These are phyloP conservation scores for Coriaria nepalensis DNA, from an alignment of 306 rosid species.

Conservation along the genomic window DNA sequence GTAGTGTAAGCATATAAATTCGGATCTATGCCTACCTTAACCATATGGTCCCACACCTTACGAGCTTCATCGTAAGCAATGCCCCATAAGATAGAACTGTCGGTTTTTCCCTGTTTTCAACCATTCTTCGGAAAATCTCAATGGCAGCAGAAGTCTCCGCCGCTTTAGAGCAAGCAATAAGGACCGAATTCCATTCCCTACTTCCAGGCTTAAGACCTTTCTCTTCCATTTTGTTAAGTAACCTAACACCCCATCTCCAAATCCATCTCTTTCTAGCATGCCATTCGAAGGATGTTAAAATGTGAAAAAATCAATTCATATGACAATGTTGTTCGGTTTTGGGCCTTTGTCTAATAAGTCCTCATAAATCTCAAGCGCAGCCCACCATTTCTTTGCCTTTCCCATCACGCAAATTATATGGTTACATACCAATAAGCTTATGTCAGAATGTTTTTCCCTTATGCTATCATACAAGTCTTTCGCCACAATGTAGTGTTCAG, in stretches of 20 bases:
- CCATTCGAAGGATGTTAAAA: constrained; percentile 62
- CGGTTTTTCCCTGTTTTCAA: constrained; percentile 85
- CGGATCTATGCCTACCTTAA: constrained; percentile 66
- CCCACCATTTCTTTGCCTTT: constrained; percentile 95
- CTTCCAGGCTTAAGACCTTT: constrained; percentile 84
- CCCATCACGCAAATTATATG: constrained; percentile 94
- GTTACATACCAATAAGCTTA: constrained; percentile 80
- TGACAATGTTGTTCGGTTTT: constrained; percentile 73
- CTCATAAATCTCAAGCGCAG: constrained; percentile 83
- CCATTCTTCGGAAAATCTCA: constrained; percentile 75
- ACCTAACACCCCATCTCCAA: constrained; percentile 91
- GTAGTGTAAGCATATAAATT: constrained; percentile 73
- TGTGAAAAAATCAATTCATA: constrained; percentile 69
- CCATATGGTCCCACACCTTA: constrained; percentile 80
- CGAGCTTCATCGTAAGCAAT: constrained; percentile 77
- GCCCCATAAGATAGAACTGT: constrained; percentile 82
- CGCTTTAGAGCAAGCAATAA: constrained; percentile 87
- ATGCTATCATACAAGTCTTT: constrained; percentile 68
- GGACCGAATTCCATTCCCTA: constrained; percentile 86
- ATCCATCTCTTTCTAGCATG: constrained; percentile 61
- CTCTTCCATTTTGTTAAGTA: constrained; percentile 95
- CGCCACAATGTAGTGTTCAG: constrained; percentile 54
- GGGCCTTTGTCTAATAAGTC: constrained; percentile 92
- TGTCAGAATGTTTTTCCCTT: constrained; percentile 42
- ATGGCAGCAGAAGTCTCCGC: constrained; percentile 77